Percentiles rank a stretch among this genome's conserved stretches.
Evolutionary conservation across 352 stramenopile species (phyloP).

Genomic region (Globisporangium acanthophoron): DNA sequence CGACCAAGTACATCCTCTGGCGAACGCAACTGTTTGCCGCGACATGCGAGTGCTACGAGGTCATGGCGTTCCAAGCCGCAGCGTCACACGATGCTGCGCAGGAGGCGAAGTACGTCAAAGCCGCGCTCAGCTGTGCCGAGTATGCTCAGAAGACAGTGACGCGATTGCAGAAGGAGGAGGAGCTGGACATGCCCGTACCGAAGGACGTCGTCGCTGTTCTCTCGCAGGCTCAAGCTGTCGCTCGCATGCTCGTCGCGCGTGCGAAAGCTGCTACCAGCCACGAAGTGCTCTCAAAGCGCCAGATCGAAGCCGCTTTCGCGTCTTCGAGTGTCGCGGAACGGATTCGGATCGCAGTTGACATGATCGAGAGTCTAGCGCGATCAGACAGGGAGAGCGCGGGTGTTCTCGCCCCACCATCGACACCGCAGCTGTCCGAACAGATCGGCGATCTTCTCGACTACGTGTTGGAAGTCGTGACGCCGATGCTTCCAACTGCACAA

Average conservation of each 20-base stretch:
- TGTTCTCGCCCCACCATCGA: slow-evolving; percentile 5
- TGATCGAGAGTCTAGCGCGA: slow-evolving; percentile 18
- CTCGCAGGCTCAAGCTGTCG: slow-evolving; percentile 32
- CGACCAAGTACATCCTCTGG: slow-evolving; percentile 62
- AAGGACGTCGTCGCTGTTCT: slow-evolving; percentile 29
- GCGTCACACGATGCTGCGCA: background rate
- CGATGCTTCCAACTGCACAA: slow-evolving; percentile 11
- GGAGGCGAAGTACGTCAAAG: slow-evolving; percentile 20
- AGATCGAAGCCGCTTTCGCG: slow-evolving; percentile 25
- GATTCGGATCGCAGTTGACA: slow-evolving; percentile 36
- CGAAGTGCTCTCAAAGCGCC: slow-evolving; percentile 19
- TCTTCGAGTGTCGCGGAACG: slow-evolving; percentile 14
- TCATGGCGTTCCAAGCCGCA: slow-evolving; percentile 26
- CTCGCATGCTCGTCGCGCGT: slow-evolving; percentile 25
- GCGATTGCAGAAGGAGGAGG: slow-evolving; percentile 65
- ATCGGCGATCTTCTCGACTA: slow-evolving; percentile 28
- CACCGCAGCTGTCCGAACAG: background rate
- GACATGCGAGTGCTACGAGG: slow-evolving; percentile 57
- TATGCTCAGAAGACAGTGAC: slow-evolving; percentile 31
- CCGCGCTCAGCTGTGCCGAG: slow-evolving; percentile 37
- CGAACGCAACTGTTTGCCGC: slow-evolving; percentile 44
- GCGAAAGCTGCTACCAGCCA: slow-evolving; percentile 15
- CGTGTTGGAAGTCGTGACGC: slow-evolving; percentile 27
- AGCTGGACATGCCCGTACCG: slow-evolving; percentile 61
- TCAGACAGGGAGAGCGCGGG: slow-evolving; percentile 8